Conservation (phyloP, 164 flowering plant species). For the Magnolia officinalis region DNA sequence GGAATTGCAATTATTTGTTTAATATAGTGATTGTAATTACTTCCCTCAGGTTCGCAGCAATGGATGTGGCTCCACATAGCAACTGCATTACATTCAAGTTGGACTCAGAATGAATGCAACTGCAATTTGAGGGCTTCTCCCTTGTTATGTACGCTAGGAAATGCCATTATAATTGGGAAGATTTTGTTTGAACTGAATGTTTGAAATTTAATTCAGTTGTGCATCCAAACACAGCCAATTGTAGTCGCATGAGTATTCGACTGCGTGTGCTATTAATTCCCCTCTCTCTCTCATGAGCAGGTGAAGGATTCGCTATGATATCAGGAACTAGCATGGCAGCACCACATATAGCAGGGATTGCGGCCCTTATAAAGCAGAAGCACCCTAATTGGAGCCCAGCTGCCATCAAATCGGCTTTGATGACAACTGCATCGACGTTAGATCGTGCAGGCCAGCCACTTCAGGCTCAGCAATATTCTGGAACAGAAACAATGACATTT, state of each 20-base stretch:
- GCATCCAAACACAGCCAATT: background rate
- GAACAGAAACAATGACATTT: constrained; percentile 55
- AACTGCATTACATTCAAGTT: background rate
- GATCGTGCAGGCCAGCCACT: constrained; percentile 81
- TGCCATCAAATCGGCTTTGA: constrained; percentile 90
- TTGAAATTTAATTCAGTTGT: background rate
- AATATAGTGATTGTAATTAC: background rate
- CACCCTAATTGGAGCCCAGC: constrained; percentile 94
- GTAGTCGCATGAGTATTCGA: background rate
- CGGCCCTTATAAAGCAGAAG: constrained; percentile 92
- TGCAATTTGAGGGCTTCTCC: background rate
- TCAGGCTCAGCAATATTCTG: constrained; percentile 87
- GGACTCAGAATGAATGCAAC: background rate
- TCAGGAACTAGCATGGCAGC: constrained; percentile 99
- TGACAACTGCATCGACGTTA: constrained; percentile 77
- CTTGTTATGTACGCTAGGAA: background rate
- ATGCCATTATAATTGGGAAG: background rate
- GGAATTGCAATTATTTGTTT: background rate
- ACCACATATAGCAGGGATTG: constrained; percentile 96
- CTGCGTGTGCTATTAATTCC: background rate
- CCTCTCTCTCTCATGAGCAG: constrained; percentile 35
- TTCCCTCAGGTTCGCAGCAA: background rate
- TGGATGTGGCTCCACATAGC: background rate
- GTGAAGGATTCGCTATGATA: constrained; percentile 90
- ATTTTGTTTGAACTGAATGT: background rate